Base-by-base conservation (phyloP, 495 filamentous ascomycete species). In the Elasticomyces elasticus region DNA sequence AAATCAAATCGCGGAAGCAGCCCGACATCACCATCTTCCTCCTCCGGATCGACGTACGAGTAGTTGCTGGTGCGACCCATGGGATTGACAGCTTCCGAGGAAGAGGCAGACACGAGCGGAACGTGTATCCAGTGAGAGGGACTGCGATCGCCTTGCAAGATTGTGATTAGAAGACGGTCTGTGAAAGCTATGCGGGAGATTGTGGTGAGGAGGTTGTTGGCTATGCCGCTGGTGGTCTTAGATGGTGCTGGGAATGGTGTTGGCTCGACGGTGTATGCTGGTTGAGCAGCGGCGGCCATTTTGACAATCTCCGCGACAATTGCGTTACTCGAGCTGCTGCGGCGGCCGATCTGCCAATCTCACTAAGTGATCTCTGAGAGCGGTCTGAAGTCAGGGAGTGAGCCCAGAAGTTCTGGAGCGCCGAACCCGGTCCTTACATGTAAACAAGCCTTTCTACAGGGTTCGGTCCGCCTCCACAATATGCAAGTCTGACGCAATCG, bases 101-200 rank as follows among this genome's bases (percentile, higher is more conserved):
- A 50, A 33, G 53, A 56, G 10, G 77, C 69, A 26, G 81, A 79
- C 47, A 81, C 82, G 37, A 96, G 79, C 3, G 88, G 86, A 19
- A 96, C 87, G 74, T 95, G 89, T 40, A 95, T 89, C 92, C 92
- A 98, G 72, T 97, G 92, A 9, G 86, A 84, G 31, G 96, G 72
- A 15, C 35, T 40, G 58, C 86, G 78, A 37, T 91, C 92, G 54
- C 79, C 77, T 30, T 51, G 48, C 1, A 49, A 22, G 54, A 98
- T 78, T 0, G 89, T 95, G 40, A 98, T 69, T 64, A 98, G 72
- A 66, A 98, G 94, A 67, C 87, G 94, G 74, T 98, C 92, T 11
- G 84, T 80, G 72, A 97, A 96, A 60, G 72, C 78, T 31, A 86
- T 69, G 6, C 72, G 74, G 46, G 78, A 81, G 42, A 86, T 81